These are phyloP conservation scores for Euptelea pleiosperma DNA, from an alignment of 164 flowering plant species.

Conservation along the genomic window DNA sequence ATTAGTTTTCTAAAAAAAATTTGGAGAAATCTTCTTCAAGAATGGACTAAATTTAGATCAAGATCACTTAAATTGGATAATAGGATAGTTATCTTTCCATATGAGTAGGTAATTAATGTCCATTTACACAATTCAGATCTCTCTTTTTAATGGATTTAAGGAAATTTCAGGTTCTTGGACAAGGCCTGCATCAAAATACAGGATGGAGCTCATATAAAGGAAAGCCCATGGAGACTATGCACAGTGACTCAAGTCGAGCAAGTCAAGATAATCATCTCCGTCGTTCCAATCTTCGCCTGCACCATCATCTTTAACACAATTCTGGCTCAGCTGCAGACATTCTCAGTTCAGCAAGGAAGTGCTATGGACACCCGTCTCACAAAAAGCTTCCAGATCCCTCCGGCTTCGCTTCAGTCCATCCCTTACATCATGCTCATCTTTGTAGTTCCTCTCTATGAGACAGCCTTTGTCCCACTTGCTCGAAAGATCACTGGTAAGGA, in stretches of 20 bases:
- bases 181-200: conserved; percentile 68
- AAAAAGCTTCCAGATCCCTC: conserved; percentile 52
- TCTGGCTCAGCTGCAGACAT: conserved; percentile 75
- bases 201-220: conserved; percentile 33
- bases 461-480: conserved; percentile 51
- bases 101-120: too few species aligned
- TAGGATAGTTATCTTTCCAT: too few species aligned
- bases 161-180: conserved; percentile 75
- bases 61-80: too few species aligned
- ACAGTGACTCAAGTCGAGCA: conserved; percentile 64
- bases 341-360: conserved; percentile 75
- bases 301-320: conserved; percentile 76
- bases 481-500: conserved; percentile 45
- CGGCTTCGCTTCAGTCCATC: conserved; percentile 72
- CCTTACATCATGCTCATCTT: conserved; percentile 65
- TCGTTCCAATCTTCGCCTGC: conserved; percentile 66
- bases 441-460: conserved; percentile 71
- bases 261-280: conserved; percentile 57
- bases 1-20: too few species aligned
- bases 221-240: conserved; percentile 71
- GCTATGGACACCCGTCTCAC: conserved; percentile 51
- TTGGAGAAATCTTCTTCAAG: too few species aligned
- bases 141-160: too few species aligned
- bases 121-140: too few species aligned
- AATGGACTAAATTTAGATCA: too few species aligned